Base-by-base conservation (phyloP, 108 stramenopile species). In the Cyclotella distinguenda region DNA sequence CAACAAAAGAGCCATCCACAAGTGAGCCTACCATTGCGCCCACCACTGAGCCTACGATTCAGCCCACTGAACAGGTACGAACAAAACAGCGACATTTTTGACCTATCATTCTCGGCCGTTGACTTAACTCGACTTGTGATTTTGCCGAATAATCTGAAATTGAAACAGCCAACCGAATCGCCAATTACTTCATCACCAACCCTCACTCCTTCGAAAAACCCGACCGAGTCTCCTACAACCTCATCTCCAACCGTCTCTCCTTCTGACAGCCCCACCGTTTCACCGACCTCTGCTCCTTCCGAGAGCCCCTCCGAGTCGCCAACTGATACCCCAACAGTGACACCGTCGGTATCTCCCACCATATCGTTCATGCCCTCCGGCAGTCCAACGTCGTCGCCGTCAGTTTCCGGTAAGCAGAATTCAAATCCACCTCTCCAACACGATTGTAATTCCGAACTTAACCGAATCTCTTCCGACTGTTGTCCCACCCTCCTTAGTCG, bases 131-230 rank as follows among this genome's bases (percentile, higher is more conserved):
- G 6, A 9, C 45, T 16, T 16, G 9, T 9, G 6, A 47, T 47
- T 47, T 16, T n/a, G 6, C 9, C 16, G n/a, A 6, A 16, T 16
- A 11, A n/a, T 18, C 16, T 16, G 6, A n/a, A 6, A 47, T 47
- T 47, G n/a, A n/a, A 6, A 16, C 16, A 47, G 45, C 45, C 45
- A 18, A 47, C 45, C 10, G 6, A 16, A 11, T 18, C 5, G 15
- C 53, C 53, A 33, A 34, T 16, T 33, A 55, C 53, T 21, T 3
- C 31, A 7, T 21, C 33, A 16, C 53, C 53, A 15, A 55, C 53
- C 18, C 44, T 32, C 30, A 32, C 26, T 18, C 60, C 60, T 4
- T 44, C 60, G n/a, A 21, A 61, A 18, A 4, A 8, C 9, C 60
- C 60, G 11, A 61, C 60, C 2, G 34, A 27, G 10, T 15, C 40